Conservation (phyloP, 192 early-diverging fungal genomes). For the Coemansia reversa region DNA sequence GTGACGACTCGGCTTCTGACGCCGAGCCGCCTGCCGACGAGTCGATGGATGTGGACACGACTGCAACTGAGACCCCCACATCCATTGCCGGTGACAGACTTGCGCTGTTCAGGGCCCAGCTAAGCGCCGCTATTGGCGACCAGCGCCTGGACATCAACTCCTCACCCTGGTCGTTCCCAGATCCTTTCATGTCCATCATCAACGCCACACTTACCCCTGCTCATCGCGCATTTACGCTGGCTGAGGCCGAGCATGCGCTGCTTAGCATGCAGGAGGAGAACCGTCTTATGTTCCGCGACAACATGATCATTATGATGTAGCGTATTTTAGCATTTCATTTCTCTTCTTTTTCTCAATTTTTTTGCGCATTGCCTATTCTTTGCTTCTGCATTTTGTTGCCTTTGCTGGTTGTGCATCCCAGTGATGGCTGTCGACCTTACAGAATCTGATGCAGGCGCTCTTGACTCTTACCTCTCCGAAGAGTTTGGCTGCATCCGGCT, state of each 20-base stretch:
- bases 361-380: background rate
- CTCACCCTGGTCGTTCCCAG: slow-evolving; percentile 55
- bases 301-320: slow-evolving; percentile 67
- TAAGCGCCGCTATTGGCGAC: slow-evolving; percentile 41
- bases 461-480: slow-evolving; percentile 13
- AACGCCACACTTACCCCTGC: slow-evolving; percentile 51
- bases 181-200: slow-evolving; percentile 57
- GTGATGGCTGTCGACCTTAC: background rate
- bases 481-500: slow-evolving; percentile 20
- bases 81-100: slow-evolving; percentile 20
- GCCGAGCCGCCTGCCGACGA: slow-evolving; percentile 10
- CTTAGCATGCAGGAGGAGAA: slow-evolving; percentile 63
- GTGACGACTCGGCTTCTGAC: slow-evolving; percentile 52
- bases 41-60: slow-evolving; percentile 29
- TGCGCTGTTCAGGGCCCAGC: slow-evolving; percentile 55
- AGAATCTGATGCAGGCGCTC: background rate
- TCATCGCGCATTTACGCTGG: slow-evolving; percentile 47
- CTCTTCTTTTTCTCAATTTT: slow-evolving; percentile 5
- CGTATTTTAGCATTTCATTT: background rate
- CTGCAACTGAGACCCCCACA: background rate
- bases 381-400: background rate
- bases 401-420: too few species aligned
- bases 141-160: slow-evolving; percentile 53
- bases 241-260: slow-evolving; percentile 63
- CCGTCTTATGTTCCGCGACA: slow-evolving; percentile 71